Evolutionary conservation across 2,329 filamentous ascomycete genomes (phyloP), one percentile per base, ranked within the genome.

Genomic region (Hymenotorrendiella dingleyae): DNA sequence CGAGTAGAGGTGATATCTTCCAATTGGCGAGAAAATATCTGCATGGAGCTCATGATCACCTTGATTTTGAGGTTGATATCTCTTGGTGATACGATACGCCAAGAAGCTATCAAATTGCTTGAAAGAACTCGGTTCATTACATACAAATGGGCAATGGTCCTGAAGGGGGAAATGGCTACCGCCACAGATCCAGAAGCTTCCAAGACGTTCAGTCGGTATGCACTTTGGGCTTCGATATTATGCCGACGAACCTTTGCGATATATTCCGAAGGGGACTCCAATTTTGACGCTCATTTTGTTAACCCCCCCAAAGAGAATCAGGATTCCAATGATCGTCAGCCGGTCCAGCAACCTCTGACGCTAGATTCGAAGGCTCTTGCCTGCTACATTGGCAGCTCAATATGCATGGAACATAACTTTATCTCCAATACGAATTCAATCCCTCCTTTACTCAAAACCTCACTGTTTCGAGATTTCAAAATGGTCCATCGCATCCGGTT

Each of bases 1-100:
- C 67, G 69, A 1, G 43, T 84, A 0, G 54, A 63, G 0, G 54
- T 58, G 0, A 71, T 85, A 6, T 54, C 58, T 0, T 58, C 63
- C 0, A 84, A 78, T 33, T 82, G 78, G 73, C 67, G 78, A 0
- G 80, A 85, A 47, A 64, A 62, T 0, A 59, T 74, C 39, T 67
- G 69, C 11, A 82, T 85, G 77, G 71, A 77, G 4, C 66, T 72
- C 0, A 41, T 83, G 2, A 66, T 82, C 4, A 73, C 67, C 0
- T 50, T 84, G 0, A 53, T 65, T 0, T 54, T 78, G 1, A 68
- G 74, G 2, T 52, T 59, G 1, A 67, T 54, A 39, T 50, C 36
- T 17, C 52, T 59, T 23, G 53, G 44, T 34, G 47, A 57, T 4
- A 43, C 6, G 36, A 21, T 27, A 2, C 26, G 5, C 1, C 33